Evolutionary conservation across 257 asterid species (phyloP).

Genomic region (Scutellaria minor): DNA sequence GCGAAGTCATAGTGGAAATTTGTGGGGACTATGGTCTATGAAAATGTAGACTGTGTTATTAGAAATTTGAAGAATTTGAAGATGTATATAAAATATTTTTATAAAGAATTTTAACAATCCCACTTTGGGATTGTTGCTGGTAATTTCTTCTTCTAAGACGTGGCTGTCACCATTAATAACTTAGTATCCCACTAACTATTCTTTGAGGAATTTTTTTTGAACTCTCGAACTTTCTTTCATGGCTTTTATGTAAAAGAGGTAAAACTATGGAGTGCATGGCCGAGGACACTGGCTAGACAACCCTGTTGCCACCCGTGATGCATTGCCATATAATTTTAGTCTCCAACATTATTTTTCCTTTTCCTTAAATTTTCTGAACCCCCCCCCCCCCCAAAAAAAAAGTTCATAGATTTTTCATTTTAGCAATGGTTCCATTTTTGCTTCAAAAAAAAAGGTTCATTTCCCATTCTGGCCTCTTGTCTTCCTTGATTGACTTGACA

Average conservation of each 20-base stretch:
- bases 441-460: not conserved
- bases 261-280: constrained; percentile 9
- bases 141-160: constrained; percentile 7
- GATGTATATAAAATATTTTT: constrained; percentile 15
- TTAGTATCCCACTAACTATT: not conserved
- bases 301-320: not conserved
- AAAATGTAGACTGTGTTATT: not conserved
- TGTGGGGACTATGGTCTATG: constrained; percentile 8
- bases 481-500: constrained; percentile 10
- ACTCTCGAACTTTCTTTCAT: constrained; percentile 1
- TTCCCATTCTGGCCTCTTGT: not conserved
- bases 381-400: not conserved
- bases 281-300: not conserved
- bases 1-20: constrained; percentile 5
- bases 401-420: not conserved
- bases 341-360: constrained; percentile 13
- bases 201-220: not conserved
- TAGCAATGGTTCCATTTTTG: not conserved
- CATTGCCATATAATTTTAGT: not conserved
- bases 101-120: not conserved
- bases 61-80: not conserved
- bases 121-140: not conserved
- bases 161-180: not conserved
- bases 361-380: constrained; percentile 17
- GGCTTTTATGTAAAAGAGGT: constrained; percentile 16